Evolutionary conservation across 2,329 filamentous ascomycete species (phyloP).

Genomic region (Phoma herbarum): DNA sequence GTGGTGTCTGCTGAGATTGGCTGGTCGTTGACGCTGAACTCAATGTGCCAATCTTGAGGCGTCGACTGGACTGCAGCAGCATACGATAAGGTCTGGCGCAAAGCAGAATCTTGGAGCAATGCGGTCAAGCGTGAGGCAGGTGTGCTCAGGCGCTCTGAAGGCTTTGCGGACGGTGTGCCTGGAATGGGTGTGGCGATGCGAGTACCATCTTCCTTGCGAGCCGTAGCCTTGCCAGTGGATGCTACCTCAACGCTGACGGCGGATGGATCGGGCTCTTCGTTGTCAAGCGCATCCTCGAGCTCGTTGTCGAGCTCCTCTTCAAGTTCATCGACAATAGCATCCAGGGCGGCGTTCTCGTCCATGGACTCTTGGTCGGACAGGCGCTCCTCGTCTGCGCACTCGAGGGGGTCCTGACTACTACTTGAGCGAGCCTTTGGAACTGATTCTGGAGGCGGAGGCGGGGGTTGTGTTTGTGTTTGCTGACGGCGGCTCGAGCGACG

Average conservation of each 20-base stretch:
- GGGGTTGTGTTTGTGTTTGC: conserved; percentile 58
- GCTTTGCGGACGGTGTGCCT: conserved; percentile 46
- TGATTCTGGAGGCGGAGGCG: conserved; percentile 61
- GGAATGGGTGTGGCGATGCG: conserved; percentile 83
- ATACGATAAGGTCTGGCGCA: conserved; percentile 69
- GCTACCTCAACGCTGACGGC: conserved; percentile 93
- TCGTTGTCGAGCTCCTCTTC: conserved; percentile 78
- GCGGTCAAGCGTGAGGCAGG: conserved; percentile 44
- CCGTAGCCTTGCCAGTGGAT: conserved; percentile 85
- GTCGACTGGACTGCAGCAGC: conserved; percentile 80
- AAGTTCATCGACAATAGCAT: conserved; percentile 89
- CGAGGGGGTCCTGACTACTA: conserved; percentile 68
- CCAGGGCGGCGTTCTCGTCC: conserved; percentile 71
- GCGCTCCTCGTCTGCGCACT: conserved; percentile 92
- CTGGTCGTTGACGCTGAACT: conserved; percentile 88
- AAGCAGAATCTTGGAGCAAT: conserved; percentile 43
- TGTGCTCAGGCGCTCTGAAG: conserved; percentile 43
- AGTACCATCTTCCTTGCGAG: conserved; percentile 90
- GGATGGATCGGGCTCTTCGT: conserved; percentile 76
- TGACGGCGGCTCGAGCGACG: conserved; percentile 71
- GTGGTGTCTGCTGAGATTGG: conserved; percentile 90
- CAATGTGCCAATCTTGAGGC: conserved; percentile 96
- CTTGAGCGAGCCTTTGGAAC: conserved; percentile 54
- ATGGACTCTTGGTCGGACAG: conserved; percentile 77
- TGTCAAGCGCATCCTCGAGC: conserved; percentile 19